A percentile compares a stretch with the other conserved stretches of the same genome.
Conservation (phyloP, 345 rosid species). For the Euphorbia tirucalli region DNA sequence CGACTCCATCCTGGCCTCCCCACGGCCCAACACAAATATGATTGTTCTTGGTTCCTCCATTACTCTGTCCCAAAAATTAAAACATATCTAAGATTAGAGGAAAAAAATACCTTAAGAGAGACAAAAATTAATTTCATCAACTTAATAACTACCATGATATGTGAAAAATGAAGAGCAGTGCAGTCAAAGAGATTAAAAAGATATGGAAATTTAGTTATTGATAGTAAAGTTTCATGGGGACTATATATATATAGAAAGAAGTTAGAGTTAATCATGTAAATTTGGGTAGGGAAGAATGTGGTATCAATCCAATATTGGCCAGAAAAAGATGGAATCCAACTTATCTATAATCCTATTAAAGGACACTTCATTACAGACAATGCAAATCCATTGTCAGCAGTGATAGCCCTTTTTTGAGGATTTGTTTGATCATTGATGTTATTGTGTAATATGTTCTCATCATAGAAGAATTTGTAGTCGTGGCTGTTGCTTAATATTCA, state of each 20-base stretch:
- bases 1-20: conserved; percentile 30
- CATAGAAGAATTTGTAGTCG: too few relatives aligned
- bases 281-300: not conserved
- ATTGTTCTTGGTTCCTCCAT: conserved; percentile 1
- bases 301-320: not conserved
- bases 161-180: too few relatives aligned
- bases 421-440: too few relatives aligned
- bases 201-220: not conserved
- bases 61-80: conserved; percentile 12
- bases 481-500: too few relatives aligned
- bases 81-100: not conserved
- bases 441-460: too few relatives aligned
- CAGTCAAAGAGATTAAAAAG: not conserved
- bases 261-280: not conserved
- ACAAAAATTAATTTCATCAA: conserved; percentile 1
- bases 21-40: conserved; percentile 25
- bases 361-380: not conserved
- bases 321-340: not conserved
- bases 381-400: not conserved
- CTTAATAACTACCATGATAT: too few relatives aligned
- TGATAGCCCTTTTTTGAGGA: too few relatives aligned
- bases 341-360: too few relatives aligned
- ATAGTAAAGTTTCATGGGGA: not conserved
- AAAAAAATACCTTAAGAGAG: not conserved
- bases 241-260: conserved; percentile 4